Base-by-base conservation (phyloP, 306 rosid species). In the Malus fusca region DNA sequence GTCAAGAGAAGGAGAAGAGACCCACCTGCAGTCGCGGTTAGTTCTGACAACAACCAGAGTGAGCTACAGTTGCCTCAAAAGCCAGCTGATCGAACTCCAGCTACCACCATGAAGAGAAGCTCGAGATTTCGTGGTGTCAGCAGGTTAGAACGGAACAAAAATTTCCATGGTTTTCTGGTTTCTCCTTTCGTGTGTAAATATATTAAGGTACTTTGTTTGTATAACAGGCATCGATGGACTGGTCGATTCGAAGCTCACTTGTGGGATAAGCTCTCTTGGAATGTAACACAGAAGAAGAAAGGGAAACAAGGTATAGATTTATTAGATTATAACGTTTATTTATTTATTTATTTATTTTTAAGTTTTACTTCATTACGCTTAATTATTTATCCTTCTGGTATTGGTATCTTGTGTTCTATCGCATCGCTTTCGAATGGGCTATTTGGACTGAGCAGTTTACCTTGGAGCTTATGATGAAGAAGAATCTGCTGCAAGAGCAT, bases 211-310 rank as follows among this genome's bases (percentile, higher is more conserved):
- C 58, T 28, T 26, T 37, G 14, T 23, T 66, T 68, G 10, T n/a
- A 48, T 8, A 71, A 80, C 90, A 90, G 98, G 62, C 97, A 94
- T 82, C 86, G 93, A 82, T 94, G 98, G 97, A 93, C 96, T 0
- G 98, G 98, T 55, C 72, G 96, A n/a, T 93, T 69, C 78, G 97
- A 93, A 87, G 98, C 97, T 25, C 98, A 94, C 81, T 80, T 94
- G 71, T 91, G 96, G 98, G 98, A 91, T 82, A 91, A 94, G 82
- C 94, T 91, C 46, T 90, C 97, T 4, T 94, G 98, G 97, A 94
- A 94, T 80, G 88, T 87, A 8, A 89, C 97, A 23, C 96, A 94
- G 79, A 94, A 90, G 84, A 94, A 94, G 85, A 94, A 91, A 79
- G 98, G 98, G 42, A 91, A 94, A 76, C 98, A 93, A 91, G 97